Evolutionary conservation across 208 protist species (phyloP), one percentile per base, ranked within the genome.

Genomic region (Acanthamoeba triangularis): DNA sequence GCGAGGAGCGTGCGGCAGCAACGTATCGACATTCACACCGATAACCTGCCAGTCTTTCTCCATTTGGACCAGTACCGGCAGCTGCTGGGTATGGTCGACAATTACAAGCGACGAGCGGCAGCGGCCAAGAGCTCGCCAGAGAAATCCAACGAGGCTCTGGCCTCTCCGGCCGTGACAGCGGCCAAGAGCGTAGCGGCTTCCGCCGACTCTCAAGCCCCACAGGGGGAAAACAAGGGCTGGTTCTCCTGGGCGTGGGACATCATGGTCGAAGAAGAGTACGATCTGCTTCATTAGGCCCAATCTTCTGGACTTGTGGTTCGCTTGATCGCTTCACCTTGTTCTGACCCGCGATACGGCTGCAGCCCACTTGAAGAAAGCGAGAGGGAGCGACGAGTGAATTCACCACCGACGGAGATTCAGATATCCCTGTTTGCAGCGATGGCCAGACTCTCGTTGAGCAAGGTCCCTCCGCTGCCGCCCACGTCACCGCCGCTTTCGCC

Each of bases 171-270:
- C 10, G 20, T n/a, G 33, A 0, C 61, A 3, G 61, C n/a, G n/a
- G n/a, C 33, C 30, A 30, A 44, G 69, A 80, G 0, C 25, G 18
- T 11, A 4, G 47, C 69, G 18, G 30, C 16, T 23, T 80, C 69
- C 14, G 69, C 8, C 37, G 37, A 20, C 0, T 33, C 37, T 49
- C 44, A 49, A 59, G 30, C 1, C 30, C 28, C 30, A n/a, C 74
- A 82, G 74, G 74, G 18, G 14, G 25, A 82, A 47, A 33, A 49
- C 37, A 85, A 56, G 76, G 76, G 76, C 16, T 85, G 76, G 76
- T 35, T 85, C 7, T 85, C 76, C 16, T 85, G 76, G 76, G 76
- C 76, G 11, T 85, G 76, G 76, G 76, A 85, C 76, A 85, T 85
- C 47, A 56, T 85, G 44, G 76, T 85, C 14, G 76, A 85, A 33